Percentiles rank a stretch among this genome's conserved stretches.
Conservation (phyloP, 2,329 filamentous ascomycete species). For the Didymella pomorum region DNA sequence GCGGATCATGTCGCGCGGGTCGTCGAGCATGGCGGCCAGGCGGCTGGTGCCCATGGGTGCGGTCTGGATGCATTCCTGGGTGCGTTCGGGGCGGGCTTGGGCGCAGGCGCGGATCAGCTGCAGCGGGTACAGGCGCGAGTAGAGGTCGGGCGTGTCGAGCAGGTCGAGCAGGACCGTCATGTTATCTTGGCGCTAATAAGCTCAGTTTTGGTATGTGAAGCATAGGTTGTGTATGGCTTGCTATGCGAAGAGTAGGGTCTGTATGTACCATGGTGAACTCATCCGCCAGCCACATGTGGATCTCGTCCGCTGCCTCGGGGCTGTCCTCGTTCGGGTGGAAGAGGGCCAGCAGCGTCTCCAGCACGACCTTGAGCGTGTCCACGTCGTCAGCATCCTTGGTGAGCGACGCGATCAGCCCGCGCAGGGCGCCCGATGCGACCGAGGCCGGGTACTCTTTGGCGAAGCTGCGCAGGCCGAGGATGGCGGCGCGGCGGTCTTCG, state of each 20-base stretch:
- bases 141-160: conserved; percentile 86
- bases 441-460: conserved; percentile 96
- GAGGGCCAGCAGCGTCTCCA: conserved; percentile 94
- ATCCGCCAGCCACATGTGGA: conserved; percentile 93
- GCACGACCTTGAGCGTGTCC: conserved; percentile 91
- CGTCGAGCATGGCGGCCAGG: conserved; percentile 83
- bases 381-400: conserved; percentile 91
- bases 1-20: conserved; percentile 83
- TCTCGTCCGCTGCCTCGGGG: conserved; percentile 93
- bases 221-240: conserved; percentile 31
- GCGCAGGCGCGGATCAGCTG: conserved; percentile 89
- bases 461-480: conserved; percentile 91
- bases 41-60: conserved; percentile 88
- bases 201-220: conserved; percentile 53
- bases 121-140: conserved; percentile 87
- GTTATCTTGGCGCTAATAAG: conserved; percentile 84
- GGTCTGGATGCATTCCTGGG: conserved; percentile 91
- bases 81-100: conserved; percentile 84
- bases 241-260: neutral
- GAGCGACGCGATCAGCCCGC: conserved; percentile 84
- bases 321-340: conserved; percentile 75
- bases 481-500: conserved; percentile 92
- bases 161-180: conserved; percentile 90
- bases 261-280: conserved; percentile 85
- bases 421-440: conserved; percentile 89